These are phyloP conservation scores for Boletus tylopilopsis DNA, from an alignment of 768 basidiomycete genomes.

Conservation along the genomic window DNA sequence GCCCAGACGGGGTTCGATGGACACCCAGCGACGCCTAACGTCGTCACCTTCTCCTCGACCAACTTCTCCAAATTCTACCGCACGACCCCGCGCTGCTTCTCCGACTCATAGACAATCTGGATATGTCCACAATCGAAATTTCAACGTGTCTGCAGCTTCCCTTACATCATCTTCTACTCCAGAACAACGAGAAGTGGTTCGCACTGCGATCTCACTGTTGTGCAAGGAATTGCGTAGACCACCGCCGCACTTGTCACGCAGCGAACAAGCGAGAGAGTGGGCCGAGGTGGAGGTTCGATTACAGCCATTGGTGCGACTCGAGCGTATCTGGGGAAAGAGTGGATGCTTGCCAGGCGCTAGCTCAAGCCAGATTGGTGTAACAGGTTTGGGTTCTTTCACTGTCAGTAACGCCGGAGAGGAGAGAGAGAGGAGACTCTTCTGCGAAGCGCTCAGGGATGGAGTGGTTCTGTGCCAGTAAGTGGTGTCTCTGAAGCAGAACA, in stretches of 20 bases:
- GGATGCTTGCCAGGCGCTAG: slow-evolving; percentile 41
- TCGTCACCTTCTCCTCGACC: slow-evolving; percentile 34
- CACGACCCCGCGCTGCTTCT: slow-evolving; percentile 42
- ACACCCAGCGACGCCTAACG: slow-evolving; percentile 24
- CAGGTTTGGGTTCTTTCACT: slow-evolving; percentile 32
- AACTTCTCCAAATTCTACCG: slow-evolving; percentile 41
- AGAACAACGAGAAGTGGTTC: slow-evolving; percentile 65
- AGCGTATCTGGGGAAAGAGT: slow-evolving; percentile 74
- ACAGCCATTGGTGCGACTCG: slow-evolving; percentile 57
- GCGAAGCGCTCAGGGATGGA: slow-evolving; percentile 77
- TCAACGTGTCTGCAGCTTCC: slow-evolving; percentile 59
- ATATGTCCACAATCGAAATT: slow-evolving; percentile 51
- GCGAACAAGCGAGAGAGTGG: slow-evolving; percentile 56
- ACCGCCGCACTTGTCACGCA: slow-evolving; percentile 51
- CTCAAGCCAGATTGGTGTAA: slow-evolving; percentile 36
- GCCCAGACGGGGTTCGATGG: slow-evolving; percentile 18
- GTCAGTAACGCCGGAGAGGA: slow-evolving; percentile 62
- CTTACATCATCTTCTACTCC: slow-evolving; percentile 46
- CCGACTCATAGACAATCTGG: slow-evolving; percentile 40
- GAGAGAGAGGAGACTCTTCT: slow-evolving; percentile 67
- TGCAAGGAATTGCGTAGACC: slow-evolving; percentile 65
- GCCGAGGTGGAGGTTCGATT: slow-evolving; percentile 72
- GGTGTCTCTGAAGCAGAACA: slow-evolving; percentile 5
- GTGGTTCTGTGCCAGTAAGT: slow-evolving; percentile 89
- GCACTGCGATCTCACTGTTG: slow-evolving; percentile 58